These are phyloP conservation scores for Conoideocrella luteorostrata DNA, from an alignment of 2,329 filamentous ascomycete species.

Conservation along the genomic window DNA sequence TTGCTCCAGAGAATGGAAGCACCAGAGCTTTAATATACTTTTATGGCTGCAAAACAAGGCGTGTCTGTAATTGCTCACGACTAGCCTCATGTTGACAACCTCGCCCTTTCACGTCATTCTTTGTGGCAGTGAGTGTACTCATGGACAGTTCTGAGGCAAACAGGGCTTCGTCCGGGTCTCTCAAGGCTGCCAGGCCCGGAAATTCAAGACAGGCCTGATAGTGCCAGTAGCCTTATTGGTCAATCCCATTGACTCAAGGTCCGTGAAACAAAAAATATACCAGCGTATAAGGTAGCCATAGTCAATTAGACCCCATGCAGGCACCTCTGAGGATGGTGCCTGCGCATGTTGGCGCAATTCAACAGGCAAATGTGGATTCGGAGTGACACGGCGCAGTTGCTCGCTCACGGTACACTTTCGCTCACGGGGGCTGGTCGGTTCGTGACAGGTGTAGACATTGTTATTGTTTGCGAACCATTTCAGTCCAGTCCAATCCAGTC, in stretches of 20 bases:
- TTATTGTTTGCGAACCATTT: background rate
- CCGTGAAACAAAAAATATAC: background rate
- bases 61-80: no score
- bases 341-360: background rate
- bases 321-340: background rate
- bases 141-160: background rate
- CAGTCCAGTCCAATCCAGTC: no score
- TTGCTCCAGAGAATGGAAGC: no score
- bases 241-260: background rate
- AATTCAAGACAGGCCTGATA: background rate
- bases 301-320: background rate
- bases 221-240: background rate
- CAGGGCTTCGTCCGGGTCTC: slow-evolving; percentile 4
- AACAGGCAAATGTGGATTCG: slow-evolving; percentile 4
- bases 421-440: background rate
- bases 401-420: background rate
- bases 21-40: no score
- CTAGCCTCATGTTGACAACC: no score
- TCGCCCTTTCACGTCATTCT: slow-evolving; percentile 2
- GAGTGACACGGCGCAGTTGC: background rate
- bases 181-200: background rate
- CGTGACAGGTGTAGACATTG: background rate
- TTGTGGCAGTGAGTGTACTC: slow-evolving; percentile 3
- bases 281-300: background rate
- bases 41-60: no score